These are phyloP conservation scores for Globisporangium apiculatum DNA, from an alignment of 352 stramenopile species.

Conservation along the genomic window DNA sequence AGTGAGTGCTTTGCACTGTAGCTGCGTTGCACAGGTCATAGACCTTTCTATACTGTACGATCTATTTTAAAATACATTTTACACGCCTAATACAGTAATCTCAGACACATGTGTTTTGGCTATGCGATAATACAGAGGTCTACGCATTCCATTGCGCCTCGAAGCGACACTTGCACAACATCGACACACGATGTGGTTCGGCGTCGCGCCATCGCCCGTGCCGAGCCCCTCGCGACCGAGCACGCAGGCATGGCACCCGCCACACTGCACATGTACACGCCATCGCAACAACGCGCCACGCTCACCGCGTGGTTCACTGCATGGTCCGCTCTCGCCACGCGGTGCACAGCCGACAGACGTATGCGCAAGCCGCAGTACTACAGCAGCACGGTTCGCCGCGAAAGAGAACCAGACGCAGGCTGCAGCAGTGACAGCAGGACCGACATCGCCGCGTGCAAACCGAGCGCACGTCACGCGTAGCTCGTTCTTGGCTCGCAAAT, in stretches of 20 bases:
- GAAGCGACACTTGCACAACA: neutral
- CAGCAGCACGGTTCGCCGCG: neutral
- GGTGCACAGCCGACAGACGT: neutral
- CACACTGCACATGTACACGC: conserved; percentile 28
- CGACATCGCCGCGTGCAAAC: neutral
- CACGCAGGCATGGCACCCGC: conserved; percentile 29
- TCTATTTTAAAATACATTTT: too few relatives aligned
- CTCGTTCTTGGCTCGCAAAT: neutral
- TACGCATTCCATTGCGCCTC: neutral
- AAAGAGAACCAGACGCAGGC: neutral
- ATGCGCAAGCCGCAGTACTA: neutral
- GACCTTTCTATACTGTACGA: neutral
- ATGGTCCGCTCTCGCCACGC: neutral
- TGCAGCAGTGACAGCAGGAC: neutral
- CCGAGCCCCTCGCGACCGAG: conserved; percentile 28
- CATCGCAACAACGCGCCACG: conserved; percentile 12
- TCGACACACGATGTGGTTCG: conserved; percentile 53
- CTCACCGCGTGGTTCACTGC: neutral
- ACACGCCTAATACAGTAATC: too few relatives aligned
- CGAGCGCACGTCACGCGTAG: neutral
- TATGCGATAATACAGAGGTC: too few relatives aligned
- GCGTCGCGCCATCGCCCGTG: conserved; percentile 38
- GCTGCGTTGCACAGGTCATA: neutral
- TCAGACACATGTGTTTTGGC: too few relatives aligned
- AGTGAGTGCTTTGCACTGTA: too few relatives aligned